phyloP scores from a whole-genome alignment of 2,329 filamentous ascomycete species.

The Botrytis byssoidea region DNA sequence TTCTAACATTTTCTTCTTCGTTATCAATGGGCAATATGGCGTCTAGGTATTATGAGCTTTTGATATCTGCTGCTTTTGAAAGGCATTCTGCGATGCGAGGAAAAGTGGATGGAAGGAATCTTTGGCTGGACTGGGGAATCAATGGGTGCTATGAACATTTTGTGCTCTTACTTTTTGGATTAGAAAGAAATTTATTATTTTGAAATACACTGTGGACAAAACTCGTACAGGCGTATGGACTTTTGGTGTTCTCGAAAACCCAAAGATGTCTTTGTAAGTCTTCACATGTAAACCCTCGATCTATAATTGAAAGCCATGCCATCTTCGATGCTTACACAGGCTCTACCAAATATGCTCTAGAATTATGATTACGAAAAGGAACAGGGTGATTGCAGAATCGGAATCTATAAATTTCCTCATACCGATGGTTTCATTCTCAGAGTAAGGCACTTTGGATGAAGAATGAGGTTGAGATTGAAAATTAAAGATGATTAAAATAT shows the following conservation, averaged over 20 bases:
- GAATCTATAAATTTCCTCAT: neutral
- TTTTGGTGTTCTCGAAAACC: neutral
- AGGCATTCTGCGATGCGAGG: neutral
- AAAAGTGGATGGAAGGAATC: constrained; percentile 11
- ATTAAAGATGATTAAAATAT: neutral
- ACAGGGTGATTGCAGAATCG: neutral
- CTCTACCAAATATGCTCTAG: neutral
- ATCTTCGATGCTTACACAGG: neutral
- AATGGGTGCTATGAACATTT: constrained; percentile 9
- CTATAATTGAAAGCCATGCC: neutral
- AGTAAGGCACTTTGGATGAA: neutral
- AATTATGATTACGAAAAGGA: neutral
- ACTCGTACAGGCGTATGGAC: neutral
- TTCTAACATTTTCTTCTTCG: neutral
- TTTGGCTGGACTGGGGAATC: neutral
- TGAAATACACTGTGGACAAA: neutral
- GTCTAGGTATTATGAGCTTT: constrained; percentile 15
- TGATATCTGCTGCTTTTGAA: constrained; percentile 1
- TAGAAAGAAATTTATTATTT: constrained; percentile 9
- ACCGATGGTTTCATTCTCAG: neutral
- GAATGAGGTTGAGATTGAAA: neutral
- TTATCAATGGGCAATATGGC: constrained; percentile 11
- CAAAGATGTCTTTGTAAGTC: neutral
- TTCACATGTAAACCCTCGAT: neutral
- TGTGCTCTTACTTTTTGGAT: neutral